These are phyloP conservation scores for Penicillium dipodomyicola DNA, from an alignment of 495 filamentous ascomycete species.

Conservation along the genomic window DNA sequence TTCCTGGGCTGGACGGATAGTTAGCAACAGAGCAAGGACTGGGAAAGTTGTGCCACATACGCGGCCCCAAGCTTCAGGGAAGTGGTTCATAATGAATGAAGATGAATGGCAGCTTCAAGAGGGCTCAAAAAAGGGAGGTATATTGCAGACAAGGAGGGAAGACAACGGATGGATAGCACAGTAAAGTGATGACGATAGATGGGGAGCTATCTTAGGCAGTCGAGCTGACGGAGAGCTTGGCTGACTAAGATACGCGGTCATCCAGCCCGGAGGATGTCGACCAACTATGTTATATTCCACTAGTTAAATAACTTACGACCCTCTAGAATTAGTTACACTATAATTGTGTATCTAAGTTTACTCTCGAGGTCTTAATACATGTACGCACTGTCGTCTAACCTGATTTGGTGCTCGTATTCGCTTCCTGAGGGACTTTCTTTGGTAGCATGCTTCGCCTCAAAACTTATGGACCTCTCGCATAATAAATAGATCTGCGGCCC, in stretches of 20 bases:
- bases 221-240: slow-evolving; percentile 44
- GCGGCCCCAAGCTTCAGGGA: slow-evolving; percentile 93
- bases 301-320: background rate
- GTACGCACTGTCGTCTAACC: background rate
- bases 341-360: background rate
- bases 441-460: slow-evolving; percentile 6
- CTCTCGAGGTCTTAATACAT: background rate
- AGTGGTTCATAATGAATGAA: slow-evolving; percentile 74
- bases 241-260: slow-evolving; percentile 22
- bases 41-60: slow-evolving; percentile 55
- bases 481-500: background rate
- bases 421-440: background rate
- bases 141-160: slow-evolving; percentile 11
- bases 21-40: slow-evolving; percentile 30
- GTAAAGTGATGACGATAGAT: slow-evolving; percentile 27
- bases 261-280: background rate
- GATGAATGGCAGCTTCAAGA: background rate
- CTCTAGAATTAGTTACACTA: background rate
- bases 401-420: slow-evolving; percentile 1
- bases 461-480: background rate
- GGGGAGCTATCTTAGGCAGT: slow-evolving; percentile 34
- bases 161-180: slow-evolving; percentile 15
- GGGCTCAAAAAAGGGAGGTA: background rate
- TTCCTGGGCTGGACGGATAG: slow-evolving; percentile 69
- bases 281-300: background rate